phyloP scores from a whole-genome alignment of 1,284 basidiomycete genomes.

The Trichosporon asahii region DNA sequence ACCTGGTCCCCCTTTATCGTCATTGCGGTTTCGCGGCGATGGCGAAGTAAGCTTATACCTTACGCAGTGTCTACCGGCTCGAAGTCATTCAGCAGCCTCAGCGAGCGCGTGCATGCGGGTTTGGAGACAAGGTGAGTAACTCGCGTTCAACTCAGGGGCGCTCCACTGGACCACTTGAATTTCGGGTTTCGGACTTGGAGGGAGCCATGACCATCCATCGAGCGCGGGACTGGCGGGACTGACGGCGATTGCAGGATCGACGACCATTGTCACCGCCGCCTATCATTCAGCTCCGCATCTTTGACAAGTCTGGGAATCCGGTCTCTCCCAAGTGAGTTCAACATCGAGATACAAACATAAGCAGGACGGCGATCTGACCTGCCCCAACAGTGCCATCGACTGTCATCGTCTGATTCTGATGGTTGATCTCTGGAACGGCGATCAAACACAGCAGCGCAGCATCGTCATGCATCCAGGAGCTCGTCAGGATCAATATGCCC shows the following conservation, averaged over 20 bases:
- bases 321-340: constrained; percentile 71
- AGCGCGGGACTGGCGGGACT: too few species aligned
- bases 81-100: constrained; percentile 81
- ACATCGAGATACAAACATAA: not conserved
- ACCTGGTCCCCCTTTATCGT: not conserved
- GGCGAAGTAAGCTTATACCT: not conserved
- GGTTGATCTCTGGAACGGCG: constrained; percentile 80
- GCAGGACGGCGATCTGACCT: not conserved
- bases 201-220: not conserved
- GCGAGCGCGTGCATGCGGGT: constrained; percentile 87
- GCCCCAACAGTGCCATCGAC: constrained; percentile 56
- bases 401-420: constrained; percentile 80
- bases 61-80: constrained; percentile 67
- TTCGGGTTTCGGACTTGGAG: not conserved
- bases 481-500: constrained; percentile 23
- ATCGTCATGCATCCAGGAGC: constrained; percentile 72
- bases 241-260: constrained; percentile 63
- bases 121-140: constrained; percentile 77
- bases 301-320: constrained; percentile 58
- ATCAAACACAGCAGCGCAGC: constrained; percentile 74
- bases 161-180: not conserved
- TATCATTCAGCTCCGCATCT: constrained; percentile 55
- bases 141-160: not conserved
- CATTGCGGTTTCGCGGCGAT: not conserved
- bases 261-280: constrained; percentile 83